A percentile compares a stretch with the other conserved stretches of the same genome.
phyloP scores from a whole-genome alignment of 2,329 filamentous ascomycete genomes.

The Hypoxylon sp. region DNA sequence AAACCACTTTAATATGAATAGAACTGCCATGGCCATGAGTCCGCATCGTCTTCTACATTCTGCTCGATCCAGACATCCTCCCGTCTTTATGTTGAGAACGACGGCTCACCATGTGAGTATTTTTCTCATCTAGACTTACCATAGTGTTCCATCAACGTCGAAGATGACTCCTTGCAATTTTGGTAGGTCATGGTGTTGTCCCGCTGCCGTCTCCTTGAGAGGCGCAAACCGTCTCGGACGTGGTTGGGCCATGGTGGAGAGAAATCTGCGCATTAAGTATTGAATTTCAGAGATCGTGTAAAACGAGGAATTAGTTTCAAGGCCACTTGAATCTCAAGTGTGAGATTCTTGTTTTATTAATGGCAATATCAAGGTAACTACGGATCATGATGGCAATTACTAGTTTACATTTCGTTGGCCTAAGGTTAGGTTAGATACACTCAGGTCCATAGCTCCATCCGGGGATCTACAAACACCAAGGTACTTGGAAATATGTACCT shows the following conservation, averaged over 20 bases:
- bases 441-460: conserved; percentile 10
- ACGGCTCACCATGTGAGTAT: background rate
- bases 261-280: conserved; percentile 54
- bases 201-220: conserved; percentile 59
- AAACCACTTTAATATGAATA: background rate
- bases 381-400: conserved; percentile 16
- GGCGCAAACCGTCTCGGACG: conserved; percentile 69
- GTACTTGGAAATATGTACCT: conserved; percentile 23
- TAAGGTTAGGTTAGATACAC: background rate
- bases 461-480: conserved; percentile 16
- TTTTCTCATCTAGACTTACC: conserved; percentile 69
- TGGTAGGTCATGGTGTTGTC: conserved; percentile 57
- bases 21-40: background rate
- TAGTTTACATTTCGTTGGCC: conserved; percentile 20
- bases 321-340: background rate
- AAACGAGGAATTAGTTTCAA: background rate
- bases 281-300: background rate
- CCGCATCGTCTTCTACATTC: background rate
- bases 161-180: conserved; percentile 78
- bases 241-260: conserved; percentile 61
- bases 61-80: background rate
- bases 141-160: conserved; percentile 95
- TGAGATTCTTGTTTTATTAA: background rate
- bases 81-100: background rate
- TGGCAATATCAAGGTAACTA: conserved; percentile 9